These are phyloP conservation scores for Lachancea sp. DNA, from an alignment of 805 yeast species.

Conservation along the genomic window DNA sequence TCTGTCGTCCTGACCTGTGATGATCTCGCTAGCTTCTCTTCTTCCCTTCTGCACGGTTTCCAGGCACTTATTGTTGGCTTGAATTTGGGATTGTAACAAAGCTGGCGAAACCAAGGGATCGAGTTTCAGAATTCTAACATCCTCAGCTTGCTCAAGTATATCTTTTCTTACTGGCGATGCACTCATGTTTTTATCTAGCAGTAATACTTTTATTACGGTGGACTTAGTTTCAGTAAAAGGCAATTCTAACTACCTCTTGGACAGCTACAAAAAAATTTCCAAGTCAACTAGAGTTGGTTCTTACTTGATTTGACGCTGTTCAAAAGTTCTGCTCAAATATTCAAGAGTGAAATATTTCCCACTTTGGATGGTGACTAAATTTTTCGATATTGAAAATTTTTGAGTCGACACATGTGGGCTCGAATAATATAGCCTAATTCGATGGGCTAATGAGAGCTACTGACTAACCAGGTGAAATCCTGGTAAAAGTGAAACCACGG, in stretches of 20 bases:
- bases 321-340: not conserved
- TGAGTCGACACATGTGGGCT: not conserved
- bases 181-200: too few species aligned
- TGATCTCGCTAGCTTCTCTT: conserved; percentile 66
- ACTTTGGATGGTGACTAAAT: not conserved
- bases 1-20: conserved; percentile 74
- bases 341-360: not conserved
- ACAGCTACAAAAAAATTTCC: too few species aligned
- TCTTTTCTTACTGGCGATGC: conserved; percentile 4
- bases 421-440: not conserved
- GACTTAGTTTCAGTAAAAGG: not conserved
- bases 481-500: too few species aligned
- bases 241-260: not conserved
- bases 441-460: too few species aligned
- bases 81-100: conserved; percentile 76
- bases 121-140: conserved; percentile 78
- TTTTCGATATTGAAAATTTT: not conserved
- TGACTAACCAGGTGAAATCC: too few species aligned
- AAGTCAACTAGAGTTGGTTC: not conserved
- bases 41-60: conserved; percentile 72
- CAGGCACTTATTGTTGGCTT: conserved; percentile 49
- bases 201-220: too few species aligned
- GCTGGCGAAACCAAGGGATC: conserved; percentile 95
- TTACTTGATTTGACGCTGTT: not conserved
- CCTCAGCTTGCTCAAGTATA: conserved; percentile 57